Conservation (phyloP, 169 alveolate genomes). For the Babesia bigemina region DNA sequence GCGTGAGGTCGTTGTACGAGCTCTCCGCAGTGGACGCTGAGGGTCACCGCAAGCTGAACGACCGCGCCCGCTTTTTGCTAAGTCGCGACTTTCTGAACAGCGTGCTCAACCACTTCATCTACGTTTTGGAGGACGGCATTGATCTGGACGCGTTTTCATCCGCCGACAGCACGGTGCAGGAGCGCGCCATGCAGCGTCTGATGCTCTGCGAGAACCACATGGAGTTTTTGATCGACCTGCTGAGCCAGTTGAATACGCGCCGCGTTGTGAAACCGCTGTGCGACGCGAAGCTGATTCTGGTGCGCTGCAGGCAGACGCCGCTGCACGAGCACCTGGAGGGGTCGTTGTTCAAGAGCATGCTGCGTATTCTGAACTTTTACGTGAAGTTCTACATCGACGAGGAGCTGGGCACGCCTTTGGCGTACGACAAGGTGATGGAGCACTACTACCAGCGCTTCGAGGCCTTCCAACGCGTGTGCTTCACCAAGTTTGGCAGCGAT, state of each 20-base stretch:
- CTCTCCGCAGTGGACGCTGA: constrained; percentile 1
- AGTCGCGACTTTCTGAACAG: constrained; percentile 63
- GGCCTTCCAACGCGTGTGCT: constrained; percentile 55
- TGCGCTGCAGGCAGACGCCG: constrained; percentile 55
- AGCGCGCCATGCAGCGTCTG: constrained; percentile 40
- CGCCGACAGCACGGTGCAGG: constrained; percentile 23
- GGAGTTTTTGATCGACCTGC: constrained; percentile 59
- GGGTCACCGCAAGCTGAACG: constrained; percentile 21
- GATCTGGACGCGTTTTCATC: constrained; percentile 27
- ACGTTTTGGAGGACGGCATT: constrained; percentile 60
- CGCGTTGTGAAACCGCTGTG: constrained; percentile 61
- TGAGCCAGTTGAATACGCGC: constrained; percentile 59
- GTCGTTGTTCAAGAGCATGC: constrained; percentile 46
- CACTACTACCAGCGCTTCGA: constrained; percentile 58
- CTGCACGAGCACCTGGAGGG: constrained; percentile 59
- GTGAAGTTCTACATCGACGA: constrained; percentile 59
- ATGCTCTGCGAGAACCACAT: constrained; percentile 64
- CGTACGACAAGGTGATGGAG: constrained; percentile 51
- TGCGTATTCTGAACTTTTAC: constrained; percentile 58
- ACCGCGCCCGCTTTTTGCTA: constrained; percentile 32
- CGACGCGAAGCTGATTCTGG: constrained; percentile 54
- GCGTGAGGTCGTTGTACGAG: constrained; percentile 34
- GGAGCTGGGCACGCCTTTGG: constrained; percentile 62
- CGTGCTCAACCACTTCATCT: constrained; percentile 56
- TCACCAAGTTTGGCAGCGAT: constrained; percentile 48